A percentile compares a stretch with the other conserved stretches of the same genome.
These are phyloP conservation scores for Hirsutella rhossiliensis DNA, from an alignment of 2,329 filamentous ascomycete species.

Conservation along the genomic window DNA sequence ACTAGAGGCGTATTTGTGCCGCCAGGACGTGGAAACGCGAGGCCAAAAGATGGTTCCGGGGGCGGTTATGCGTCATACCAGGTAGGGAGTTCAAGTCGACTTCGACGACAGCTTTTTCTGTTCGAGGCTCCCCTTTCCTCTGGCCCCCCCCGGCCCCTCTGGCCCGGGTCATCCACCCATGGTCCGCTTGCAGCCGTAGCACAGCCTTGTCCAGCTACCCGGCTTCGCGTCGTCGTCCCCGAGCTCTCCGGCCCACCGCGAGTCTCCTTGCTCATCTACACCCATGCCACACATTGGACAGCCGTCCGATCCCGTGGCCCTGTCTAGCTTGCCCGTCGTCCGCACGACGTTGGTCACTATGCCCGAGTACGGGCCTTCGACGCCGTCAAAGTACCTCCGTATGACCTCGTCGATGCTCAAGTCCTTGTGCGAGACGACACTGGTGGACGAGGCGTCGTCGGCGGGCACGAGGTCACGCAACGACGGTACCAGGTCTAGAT, in stretches of 20 bases:
- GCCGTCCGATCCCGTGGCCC: constrained; percentile 22
- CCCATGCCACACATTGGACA: constrained; percentile 63
- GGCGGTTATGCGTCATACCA: too few relatives aligned
- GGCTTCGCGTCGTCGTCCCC: constrained; percentile 26
- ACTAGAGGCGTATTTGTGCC: too few relatives aligned
- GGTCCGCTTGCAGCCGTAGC: constrained; percentile 64
- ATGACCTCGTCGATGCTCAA: constrained; percentile 87
- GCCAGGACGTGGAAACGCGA: too few relatives aligned
- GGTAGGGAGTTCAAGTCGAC: too few relatives aligned
- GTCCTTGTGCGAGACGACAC: constrained; percentile 55
- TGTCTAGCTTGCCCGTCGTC: constrained; percentile 70
- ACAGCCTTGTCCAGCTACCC: constrained; percentile 32
- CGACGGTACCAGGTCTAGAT: constrained; percentile 42
- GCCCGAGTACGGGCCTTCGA: constrained; percentile 76
- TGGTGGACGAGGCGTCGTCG: constrained; percentile 14
- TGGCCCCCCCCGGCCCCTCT: too few relatives aligned
- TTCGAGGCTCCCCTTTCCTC: too few relatives aligned
- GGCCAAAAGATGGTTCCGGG: too few relatives aligned
- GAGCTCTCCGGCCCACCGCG: constrained; percentile 50
- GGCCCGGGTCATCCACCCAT: constrained; percentile 32
- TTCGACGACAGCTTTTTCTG: too few relatives aligned
- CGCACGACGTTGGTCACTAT: constrained; percentile 93
- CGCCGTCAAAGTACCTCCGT: constrained; percentile 68
- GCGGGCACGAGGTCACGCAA: constrained; percentile 36
- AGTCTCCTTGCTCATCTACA: constrained; percentile 50